Evolutionary conservation across 2,329 filamentous ascomycete species (phyloP).

Genomic region (Sclerotinia trifoliorum): DNA sequence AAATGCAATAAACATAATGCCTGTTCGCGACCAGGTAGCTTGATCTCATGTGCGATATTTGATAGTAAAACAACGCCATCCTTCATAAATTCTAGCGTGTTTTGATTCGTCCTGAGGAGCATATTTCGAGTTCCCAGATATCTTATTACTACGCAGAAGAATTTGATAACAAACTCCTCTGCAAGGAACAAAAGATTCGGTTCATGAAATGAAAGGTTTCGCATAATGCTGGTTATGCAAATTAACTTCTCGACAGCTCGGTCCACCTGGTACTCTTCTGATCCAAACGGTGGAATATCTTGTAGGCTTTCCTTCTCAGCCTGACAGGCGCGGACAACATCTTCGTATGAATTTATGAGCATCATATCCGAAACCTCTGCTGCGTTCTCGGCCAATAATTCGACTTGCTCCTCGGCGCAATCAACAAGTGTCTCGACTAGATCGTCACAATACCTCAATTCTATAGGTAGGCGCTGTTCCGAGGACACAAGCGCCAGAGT

Average conservation of each 20-base stretch:
- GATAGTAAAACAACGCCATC: conserved; percentile 86
- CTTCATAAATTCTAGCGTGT: conserved; percentile 96
- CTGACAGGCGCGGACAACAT: conserved; percentile 76
- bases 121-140: conserved; percentile 87
- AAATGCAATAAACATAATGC: conserved; percentile 85
- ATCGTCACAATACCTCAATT: conserved; percentile 77
- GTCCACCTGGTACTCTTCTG: conserved; percentile 76
- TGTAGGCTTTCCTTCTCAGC: conserved; percentile 70
- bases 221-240: conserved; percentile 86
- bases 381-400: conserved; percentile 79
- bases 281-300: conserved; percentile 72
- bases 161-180: conserved; percentile 74
- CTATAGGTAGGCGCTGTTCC: conserved; percentile 59
- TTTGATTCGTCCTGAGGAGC: conserved; percentile 75
- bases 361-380: conserved; percentile 85
- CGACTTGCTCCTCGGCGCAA: conserved; percentile 85
- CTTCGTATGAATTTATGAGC: conserved; percentile 80
- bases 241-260: conserved; percentile 83
- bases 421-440: conserved; percentile 84
- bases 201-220: conserved; percentile 85
- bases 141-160: conserved; percentile 78
- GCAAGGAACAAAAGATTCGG: conserved; percentile 75
- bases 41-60: conserved; percentile 78
- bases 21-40: conserved; percentile 83
- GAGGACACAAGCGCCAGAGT: conserved; percentile 68